phyloP scores from a whole-genome alignment of 1,284 basidiomycete genomes.

The Ustilago nuda region DNA sequence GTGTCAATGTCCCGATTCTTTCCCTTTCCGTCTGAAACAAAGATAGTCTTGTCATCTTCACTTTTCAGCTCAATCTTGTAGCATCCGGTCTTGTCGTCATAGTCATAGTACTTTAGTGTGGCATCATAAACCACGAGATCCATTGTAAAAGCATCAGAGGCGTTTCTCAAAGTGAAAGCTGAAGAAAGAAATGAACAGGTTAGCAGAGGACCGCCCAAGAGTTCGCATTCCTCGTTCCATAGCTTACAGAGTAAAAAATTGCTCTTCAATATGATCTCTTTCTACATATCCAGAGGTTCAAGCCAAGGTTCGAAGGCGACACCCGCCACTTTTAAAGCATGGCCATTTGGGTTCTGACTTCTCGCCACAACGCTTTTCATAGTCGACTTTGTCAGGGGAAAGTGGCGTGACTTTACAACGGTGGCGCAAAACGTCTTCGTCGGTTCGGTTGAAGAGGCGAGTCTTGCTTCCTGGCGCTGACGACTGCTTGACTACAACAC shows the following conservation, averaged over 20 bases:
- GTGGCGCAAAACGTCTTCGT: too few species aligned
- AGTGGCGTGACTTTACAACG: conserved; percentile 6
- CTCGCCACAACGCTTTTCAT: conserved; percentile 6
- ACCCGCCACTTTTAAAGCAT: neutral
- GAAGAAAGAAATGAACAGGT: neutral
- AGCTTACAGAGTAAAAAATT: neutral
- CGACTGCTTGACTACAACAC: neutral
- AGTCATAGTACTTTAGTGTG: conserved; percentile 14
- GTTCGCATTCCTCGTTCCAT: neutral
- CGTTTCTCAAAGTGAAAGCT: conserved; percentile 17
- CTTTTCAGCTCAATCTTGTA: conserved; percentile 20
- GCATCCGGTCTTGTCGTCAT: conserved; percentile 20
- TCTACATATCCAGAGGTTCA: neutral
- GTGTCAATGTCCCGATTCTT: neutral
- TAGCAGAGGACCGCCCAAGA: neutral
- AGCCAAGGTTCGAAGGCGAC: neutral
- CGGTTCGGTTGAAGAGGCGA: neutral
- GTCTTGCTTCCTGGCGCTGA: neutral
- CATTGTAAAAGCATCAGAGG: conserved; percentile 8
- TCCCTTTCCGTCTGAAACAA: neutral
- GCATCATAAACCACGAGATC: neutral
- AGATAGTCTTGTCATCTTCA: neutral
- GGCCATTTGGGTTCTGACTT: conserved; percentile 10
- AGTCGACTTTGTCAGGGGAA: neutral
- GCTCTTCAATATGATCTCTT: neutral